phyloP scores from a whole-genome alignment of 495 filamentous ascomycete species.

The Chaetomium cochliodes region DNA sequence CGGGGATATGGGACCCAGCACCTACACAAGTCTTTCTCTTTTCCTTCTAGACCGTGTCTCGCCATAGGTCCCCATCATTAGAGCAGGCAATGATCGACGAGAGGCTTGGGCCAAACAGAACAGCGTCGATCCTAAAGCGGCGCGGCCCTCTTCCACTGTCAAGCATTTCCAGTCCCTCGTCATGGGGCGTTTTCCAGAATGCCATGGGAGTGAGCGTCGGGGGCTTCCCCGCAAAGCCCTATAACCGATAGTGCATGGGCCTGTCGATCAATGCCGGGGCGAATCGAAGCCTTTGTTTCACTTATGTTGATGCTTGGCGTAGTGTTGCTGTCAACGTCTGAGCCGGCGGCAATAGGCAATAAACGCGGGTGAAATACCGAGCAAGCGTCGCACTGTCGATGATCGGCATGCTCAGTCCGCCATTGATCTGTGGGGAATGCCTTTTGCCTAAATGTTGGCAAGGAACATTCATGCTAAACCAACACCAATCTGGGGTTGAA shows the following conservation, averaged over 20 bases:
- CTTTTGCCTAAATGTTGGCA: slow-evolving; percentile 22
- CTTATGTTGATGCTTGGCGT: slow-evolving; percentile 14
- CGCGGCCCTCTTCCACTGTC: neutral
- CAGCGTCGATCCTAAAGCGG: neutral
- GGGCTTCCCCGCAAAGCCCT: slow-evolving; percentile 4
- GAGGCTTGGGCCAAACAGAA: neutral
- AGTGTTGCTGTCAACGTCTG: slow-evolving; percentile 8
- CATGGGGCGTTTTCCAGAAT: neutral
- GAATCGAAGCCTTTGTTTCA: slow-evolving; percentile 13
- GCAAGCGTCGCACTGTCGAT: neutral
- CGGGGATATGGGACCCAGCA: neutral
- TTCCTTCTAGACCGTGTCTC: neutral
- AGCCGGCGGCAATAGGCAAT: slow-evolving; percentile 15
- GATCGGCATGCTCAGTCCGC: neutral
- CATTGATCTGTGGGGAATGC: slow-evolving; percentile 17
- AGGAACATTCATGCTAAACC: slow-evolving; percentile 22
- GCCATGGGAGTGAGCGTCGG: neutral
- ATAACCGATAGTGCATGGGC: slow-evolving; percentile 9
- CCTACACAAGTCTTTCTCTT: neutral
- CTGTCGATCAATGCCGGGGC: slow-evolving; percentile 5
- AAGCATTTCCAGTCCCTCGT: neutral
- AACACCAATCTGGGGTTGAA: slow-evolving; percentile 13
- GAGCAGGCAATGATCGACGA: neutral
- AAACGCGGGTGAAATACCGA: slow-evolving; percentile 17
- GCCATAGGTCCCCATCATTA: neutral